Conservation (phyloP, 805 yeast genomes). For the Pichia ethanolica region DNA sequence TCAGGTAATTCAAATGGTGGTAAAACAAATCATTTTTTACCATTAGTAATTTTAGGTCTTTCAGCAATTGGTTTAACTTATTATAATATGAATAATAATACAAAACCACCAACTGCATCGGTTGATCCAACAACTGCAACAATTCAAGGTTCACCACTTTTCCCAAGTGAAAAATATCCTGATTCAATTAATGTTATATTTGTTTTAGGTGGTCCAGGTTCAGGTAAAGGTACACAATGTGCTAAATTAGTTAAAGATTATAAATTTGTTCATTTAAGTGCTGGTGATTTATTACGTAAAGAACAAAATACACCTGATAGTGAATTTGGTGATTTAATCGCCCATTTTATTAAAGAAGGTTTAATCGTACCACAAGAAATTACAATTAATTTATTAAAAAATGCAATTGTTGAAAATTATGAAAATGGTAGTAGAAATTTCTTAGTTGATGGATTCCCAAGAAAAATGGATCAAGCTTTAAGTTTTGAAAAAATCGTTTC, state of each 20-base stretch:
- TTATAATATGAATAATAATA: constrained; percentile 22
- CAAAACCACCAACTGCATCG: constrained; percentile 28
- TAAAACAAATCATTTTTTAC: constrained; percentile 17
- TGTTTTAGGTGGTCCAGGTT: constrained; percentile 96
- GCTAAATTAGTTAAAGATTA: constrained; percentile 72
- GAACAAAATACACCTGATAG: constrained; percentile 84
- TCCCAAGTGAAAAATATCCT: constrained; percentile 2
- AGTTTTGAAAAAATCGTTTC: constrained; percentile 80
- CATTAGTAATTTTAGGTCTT: constrained; percentile 23
- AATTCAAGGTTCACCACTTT: constrained; percentile 3
- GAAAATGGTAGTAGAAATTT: constrained; percentile 53
- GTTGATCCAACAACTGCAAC: constrained; percentile 33
- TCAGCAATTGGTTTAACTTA: constrained; percentile 28
- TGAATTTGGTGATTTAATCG: constrained; percentile 78
- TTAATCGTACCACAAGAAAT: constrained; percentile 89
- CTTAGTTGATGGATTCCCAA: constrained; percentile 92
- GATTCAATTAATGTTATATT: constrained; percentile 61
- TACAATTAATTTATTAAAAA: constrained; percentile 73
- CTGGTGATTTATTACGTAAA: constrained; percentile 93
- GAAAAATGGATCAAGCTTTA: constrained; percentile 96
- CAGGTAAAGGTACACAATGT: constrained; percentile 97
- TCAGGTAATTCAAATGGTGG: neutral
- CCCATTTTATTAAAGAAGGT: constrained; percentile 79
- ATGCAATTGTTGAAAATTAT: constrained; percentile 59
- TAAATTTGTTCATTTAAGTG: constrained; percentile 81